phyloP scores from a whole-genome alignment of 345 rosid genomes.

The Corymbia maculata region DNA sequence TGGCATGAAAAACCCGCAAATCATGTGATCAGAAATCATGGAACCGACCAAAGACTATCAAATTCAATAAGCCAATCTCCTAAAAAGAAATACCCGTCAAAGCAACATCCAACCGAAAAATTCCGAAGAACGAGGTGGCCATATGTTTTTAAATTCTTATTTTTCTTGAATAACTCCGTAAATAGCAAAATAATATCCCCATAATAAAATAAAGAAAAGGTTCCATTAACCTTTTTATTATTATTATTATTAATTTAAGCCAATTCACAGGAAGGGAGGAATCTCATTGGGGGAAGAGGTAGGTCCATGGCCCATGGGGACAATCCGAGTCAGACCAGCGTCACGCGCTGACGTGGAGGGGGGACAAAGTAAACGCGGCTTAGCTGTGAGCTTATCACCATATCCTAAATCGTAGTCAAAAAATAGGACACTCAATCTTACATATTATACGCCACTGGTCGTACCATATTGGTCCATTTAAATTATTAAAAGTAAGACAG shows the following conservation, averaged over 20 bases:
- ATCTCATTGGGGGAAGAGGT: background rate
- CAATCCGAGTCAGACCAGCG: background rate
- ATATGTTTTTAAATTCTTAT: background rate
- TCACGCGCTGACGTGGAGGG: background rate
- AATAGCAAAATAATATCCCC: background rate
- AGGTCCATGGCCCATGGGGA: background rate
- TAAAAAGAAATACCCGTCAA: background rate
- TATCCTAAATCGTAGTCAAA: background rate
- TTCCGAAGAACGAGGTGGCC: rapidly evolving
- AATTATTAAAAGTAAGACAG: background rate
- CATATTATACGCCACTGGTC: background rate
- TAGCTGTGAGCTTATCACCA: background rate
- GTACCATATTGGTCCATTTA: background rate
- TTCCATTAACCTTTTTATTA: background rate
- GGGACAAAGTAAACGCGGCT: background rate
- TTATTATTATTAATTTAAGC: background rate
- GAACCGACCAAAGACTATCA: rapidly evolving
- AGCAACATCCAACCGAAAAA: background rate
- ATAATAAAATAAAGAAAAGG: background rate
- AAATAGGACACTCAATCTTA: background rate
- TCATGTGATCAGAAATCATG: background rate
- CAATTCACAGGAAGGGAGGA: background rate
- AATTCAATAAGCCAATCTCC: background rate
- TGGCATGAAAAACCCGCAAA: background rate
- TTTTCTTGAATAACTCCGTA: background rate